phyloP scores from a whole-genome alignment of 306 rosid species.

The Cicer chorassanicum region DNA sequence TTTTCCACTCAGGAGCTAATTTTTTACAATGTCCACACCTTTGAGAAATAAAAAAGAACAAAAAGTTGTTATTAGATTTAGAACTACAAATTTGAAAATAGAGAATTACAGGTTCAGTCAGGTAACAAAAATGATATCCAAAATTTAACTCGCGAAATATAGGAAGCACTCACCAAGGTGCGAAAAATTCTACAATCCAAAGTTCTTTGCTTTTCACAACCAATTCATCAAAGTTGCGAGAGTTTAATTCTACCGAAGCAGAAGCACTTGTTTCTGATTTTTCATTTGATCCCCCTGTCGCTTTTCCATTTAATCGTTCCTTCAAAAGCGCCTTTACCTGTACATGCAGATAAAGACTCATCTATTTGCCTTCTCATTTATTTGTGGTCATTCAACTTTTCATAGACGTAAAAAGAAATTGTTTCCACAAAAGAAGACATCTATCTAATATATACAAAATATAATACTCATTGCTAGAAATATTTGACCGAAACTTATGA shows the following conservation, averaged over 20 bases:
- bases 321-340: constrained; percentile 87
- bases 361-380: background rate
- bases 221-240: constrained; percentile 80
- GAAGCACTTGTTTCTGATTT: constrained; percentile 78
- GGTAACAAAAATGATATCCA: constrained; percentile 22
- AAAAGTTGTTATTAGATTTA: constrained; percentile 24
- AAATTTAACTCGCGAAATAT: constrained; percentile 24
- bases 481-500: constrained; percentile 17
- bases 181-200: constrained; percentile 98
- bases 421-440: constrained; percentile 32
- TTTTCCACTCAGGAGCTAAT: constrained; percentile 97
- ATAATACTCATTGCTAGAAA: constrained; percentile 16
- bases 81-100: constrained; percentile 32
- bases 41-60: constrained; percentile 43
- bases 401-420: background rate
- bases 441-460: background rate
- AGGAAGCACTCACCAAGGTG: constrained; percentile 77
- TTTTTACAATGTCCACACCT: constrained; percentile 99
- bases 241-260: constrained; percentile 80
- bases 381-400: background rate
- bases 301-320: constrained; percentile 86
- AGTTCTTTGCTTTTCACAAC: constrained; percentile 93
- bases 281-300: constrained; percentile 78
- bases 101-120: constrained; percentile 17
- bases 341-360: constrained; percentile 24